Evolutionary conservation across 305 asterid genomes (phyloP), one percentile per base, ranked within the genome.

Genomic region (Coffea humblotiana): DNA sequence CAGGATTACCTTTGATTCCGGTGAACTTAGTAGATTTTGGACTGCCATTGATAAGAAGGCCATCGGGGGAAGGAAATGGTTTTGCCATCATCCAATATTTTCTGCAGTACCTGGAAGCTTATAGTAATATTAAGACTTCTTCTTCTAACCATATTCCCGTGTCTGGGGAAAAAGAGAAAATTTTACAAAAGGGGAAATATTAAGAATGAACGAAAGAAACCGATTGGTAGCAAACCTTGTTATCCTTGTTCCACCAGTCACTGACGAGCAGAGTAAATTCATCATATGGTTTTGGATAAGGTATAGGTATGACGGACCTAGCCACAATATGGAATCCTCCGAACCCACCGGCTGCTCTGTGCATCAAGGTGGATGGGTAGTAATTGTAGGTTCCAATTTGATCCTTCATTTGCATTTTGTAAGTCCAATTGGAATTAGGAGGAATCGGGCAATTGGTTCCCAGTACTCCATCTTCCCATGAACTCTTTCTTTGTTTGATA

Each of bases 381-480:
- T 94, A 92, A 15, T 72, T 84, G 86, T 64, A 92, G 2, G 94
- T 92, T 60, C 97, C 98, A 60, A 94, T 88, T 58, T 94, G 98
- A 79, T 92, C 98, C 76, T 94, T 91, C 90, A 90, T 86, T 56
- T 94, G 97, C 98, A 92, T 94, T 35, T 12, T 88, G 87, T 94
- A 92, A 0, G 97, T 90, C 97, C 97, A 92, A 25, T 90, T 92
- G 3, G 93, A 14, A 85, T 90, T 90, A 7, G 97, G 93, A n/a
- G 89, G 91, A 78, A 94, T 94, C 1, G 98, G 98, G 71, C 98
- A 94, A 66, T 94, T 94, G 2, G 98, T 94, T 73, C 98, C 97
- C 0, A 91, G 90, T n/a, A 94, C 98, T 16, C 98, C 98, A 61
- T 94, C 98, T 83, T 88, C 91, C 98, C 98, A 94, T 2, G 97